Evolutionary conservation across 169 alveolate species (phyloP).

Genomic region (Neospora caninum): DNA sequence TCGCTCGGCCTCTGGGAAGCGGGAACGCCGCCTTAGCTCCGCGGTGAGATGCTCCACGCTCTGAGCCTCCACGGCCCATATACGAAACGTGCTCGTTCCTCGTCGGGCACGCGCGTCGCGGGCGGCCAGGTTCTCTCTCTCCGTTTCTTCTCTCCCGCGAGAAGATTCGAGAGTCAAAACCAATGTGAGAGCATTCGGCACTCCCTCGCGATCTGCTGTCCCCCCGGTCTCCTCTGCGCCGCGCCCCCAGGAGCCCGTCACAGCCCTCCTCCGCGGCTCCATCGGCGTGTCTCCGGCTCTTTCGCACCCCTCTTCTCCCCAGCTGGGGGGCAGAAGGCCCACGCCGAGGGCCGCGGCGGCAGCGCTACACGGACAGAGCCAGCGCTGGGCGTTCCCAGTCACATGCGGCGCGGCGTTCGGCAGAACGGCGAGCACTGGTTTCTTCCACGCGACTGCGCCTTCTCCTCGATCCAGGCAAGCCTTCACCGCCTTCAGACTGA

Average conservation of each 20-base stretch:
- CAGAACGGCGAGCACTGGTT: background rate
- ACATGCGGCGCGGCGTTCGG: constrained; percentile 3
- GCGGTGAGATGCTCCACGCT: background rate
- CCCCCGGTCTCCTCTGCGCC: background rate
- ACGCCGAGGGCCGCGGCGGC: constrained; percentile 5
- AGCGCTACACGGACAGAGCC: background rate
- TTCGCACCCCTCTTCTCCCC: background rate
- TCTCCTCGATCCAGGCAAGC: background rate
- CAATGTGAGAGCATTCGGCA: background rate
- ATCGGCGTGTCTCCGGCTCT: background rate
- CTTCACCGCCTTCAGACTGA: background rate
- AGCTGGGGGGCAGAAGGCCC: constrained; percentile 1
- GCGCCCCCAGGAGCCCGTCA: too few species aligned
- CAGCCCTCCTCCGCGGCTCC: background rate
- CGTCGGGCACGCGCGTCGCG: background rate
- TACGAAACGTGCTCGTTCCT: background rate
- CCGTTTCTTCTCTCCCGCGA: background rate
- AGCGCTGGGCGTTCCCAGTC: background rate
- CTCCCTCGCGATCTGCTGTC: background rate
- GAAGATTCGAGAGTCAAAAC: background rate
- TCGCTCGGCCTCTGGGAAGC: constrained; percentile 38
- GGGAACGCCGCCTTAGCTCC: background rate
- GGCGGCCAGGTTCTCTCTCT: background rate
- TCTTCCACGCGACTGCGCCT: background rate
- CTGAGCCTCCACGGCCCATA: constrained; percentile 8